phyloP scores from a whole-genome alignment of 163 green algal species.

The Volvox carteri region DNA sequence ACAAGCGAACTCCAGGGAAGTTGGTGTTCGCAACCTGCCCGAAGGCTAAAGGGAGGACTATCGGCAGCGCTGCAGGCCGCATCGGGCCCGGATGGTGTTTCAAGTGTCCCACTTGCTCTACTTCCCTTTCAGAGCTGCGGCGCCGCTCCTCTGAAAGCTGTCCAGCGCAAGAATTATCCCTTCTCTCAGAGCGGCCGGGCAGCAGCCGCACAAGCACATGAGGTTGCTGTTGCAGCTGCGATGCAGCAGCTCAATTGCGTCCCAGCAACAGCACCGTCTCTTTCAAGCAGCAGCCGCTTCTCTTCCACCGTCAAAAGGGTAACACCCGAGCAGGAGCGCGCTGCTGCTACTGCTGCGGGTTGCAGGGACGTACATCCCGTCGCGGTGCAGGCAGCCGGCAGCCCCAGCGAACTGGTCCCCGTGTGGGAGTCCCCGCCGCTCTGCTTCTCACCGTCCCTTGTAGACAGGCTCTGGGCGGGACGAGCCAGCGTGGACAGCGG shows the following conservation, averaged over 20 bases:
- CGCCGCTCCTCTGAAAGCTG: neutral
- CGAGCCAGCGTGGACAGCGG: neutral
- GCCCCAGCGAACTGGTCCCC: too few relatives aligned
- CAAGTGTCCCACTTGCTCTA: too few relatives aligned
- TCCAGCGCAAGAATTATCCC: neutral
- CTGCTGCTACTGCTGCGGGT: too few relatives aligned
- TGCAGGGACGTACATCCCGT: too few relatives aligned
- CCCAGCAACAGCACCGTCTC: too few relatives aligned
- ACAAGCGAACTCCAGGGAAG: neutral
- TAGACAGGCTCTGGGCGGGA: constrained; percentile 31
- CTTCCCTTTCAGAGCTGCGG: neutral
- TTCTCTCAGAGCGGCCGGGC: neutral
- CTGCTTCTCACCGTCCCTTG: constrained; percentile 18
- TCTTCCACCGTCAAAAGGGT: too few relatives aligned
- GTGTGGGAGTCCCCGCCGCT: constrained; percentile 26
- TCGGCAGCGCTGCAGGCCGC: neutral
- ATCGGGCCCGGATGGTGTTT: neutral
- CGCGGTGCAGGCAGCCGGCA: too few relatives aligned
- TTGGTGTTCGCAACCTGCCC: neutral
- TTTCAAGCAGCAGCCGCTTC: too few relatives aligned
- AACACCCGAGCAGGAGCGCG: too few relatives aligned
- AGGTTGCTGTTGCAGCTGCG: neutral
- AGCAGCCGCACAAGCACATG: neutral
- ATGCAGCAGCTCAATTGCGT: neutral
- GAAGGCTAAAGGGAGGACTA: neutral